Evolutionary conservation across 495 filamentous ascomycete species (phyloP).

Genomic region (Trichoderma virens): DNA sequence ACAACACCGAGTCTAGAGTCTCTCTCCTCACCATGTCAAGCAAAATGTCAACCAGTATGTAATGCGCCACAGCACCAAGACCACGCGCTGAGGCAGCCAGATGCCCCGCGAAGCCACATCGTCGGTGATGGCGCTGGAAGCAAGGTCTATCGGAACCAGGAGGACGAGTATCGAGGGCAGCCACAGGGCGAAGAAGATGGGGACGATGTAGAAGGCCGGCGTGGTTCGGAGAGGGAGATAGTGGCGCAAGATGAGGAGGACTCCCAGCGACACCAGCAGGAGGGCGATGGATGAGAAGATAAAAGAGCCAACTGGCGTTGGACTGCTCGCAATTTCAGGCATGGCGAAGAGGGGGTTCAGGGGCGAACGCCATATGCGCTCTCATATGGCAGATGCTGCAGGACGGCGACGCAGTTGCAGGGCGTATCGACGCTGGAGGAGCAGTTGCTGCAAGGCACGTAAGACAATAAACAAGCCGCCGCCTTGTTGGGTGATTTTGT

Average conservation of each 20-base stretch:
- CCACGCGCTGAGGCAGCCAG: slow-evolving; percentile 55
- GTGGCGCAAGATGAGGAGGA: slow-evolving; percentile 75
- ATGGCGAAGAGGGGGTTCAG: slow-evolving; percentile 21
- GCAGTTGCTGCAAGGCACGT: neutral
- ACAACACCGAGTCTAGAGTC: neutral
- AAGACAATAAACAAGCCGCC: neutral
- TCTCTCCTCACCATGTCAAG: slow-evolving; percentile 67
- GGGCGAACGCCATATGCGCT: slow-evolving; percentile 6
- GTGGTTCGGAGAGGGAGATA: slow-evolving; percentile 87
- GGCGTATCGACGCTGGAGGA: neutral
- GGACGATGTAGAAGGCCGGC: slow-evolving; percentile 81
- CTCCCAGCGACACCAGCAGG: slow-evolving; percentile 61
- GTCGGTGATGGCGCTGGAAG: slow-evolving; percentile 67
- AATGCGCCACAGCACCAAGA: slow-evolving; percentile 84
- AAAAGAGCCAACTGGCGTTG: slow-evolving; percentile 30
- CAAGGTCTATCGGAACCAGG: slow-evolving; percentile 91
- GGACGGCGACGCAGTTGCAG: neutral
- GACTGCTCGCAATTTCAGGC: slow-evolving; percentile 23
- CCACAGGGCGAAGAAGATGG: slow-evolving; percentile 87
- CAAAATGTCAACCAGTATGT: slow-evolving; percentile 95
- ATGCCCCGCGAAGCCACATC: slow-evolving; percentile 56
- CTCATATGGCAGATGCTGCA: neutral
- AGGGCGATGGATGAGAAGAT: slow-evolving; percentile 68
- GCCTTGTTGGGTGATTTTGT: neutral
- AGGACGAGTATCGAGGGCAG: slow-evolving; percentile 91